Base-by-base conservation (phyloP, 164 flowering plant genomes). In the Akebia trifoliata region DNA sequence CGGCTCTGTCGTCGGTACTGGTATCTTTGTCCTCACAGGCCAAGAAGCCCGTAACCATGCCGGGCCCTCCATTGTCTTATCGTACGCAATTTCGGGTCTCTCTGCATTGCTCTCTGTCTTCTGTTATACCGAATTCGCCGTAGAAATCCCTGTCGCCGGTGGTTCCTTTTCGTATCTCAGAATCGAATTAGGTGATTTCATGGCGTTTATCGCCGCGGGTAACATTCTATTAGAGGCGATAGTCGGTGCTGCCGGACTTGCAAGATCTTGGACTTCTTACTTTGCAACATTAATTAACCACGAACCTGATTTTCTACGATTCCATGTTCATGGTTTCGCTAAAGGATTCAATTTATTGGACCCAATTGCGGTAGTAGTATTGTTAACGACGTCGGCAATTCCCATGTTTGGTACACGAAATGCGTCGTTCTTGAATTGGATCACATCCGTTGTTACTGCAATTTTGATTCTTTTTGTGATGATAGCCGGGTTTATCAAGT, bases 1-100 rank as follows among this genome's bases (percentile, higher is more conserved):
- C 64, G 97, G 95, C 48, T 69, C 85, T 31, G 96, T 91, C 7
- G 85, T 88, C 11, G 95, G 97, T 6, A 79, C 97, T 1, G 97
- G 96, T 34, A 83, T 91, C 35, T 88, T 91, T 62, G 77, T 63
- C 29, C 71, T 88, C 54, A 83, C 92, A 4, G 90, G 93, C 8
- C 81, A 70, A 47, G 90, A 82, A 61, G 90, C 90, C 4, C 80
- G 57, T 26, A 12, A 65, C 38, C 24, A 70, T 38, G 90, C 91
- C 1, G 95, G 95, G 9, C 95, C 95, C 1, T 67, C 85, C 26
- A 80, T 87, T 4, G 76, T 81, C 6, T 38, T 87, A 14, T 74
- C 95, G n/a, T 87, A 84, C 44, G 83, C 72, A 2, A n/a, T 61
- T 15, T 81, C 95, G 0, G 95, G 90, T 18, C 14, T 81, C 21